phyloP scores from a whole-genome alignment of 1,139 yeast species.

The Meyerozyma carpophila region DNA sequence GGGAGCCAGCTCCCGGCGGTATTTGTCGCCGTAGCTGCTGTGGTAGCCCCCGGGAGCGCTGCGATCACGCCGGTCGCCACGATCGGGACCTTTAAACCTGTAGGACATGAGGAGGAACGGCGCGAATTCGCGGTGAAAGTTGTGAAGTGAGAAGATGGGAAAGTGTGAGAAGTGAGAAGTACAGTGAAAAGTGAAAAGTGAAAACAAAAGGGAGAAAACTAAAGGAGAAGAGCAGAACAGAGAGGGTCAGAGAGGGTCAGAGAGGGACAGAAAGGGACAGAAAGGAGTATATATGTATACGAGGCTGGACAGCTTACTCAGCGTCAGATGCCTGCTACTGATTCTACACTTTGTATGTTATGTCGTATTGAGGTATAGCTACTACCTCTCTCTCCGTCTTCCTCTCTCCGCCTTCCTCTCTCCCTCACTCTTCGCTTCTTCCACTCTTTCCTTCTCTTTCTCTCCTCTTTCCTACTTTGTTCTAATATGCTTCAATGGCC shows the following conservation, averaged over 20 bases:
- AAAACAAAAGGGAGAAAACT: too few species aligned
- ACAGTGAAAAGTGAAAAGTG: background rate
- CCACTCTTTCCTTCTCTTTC: too few species aligned
- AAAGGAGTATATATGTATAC: too few species aligned
- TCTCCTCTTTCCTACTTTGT: conserved; percentile 46
- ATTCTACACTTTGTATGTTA: background rate
- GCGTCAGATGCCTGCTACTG: background rate
- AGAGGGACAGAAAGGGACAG: too few species aligned
- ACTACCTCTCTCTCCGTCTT: background rate
- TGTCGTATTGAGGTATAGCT: background rate
- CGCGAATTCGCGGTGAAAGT: background rate
- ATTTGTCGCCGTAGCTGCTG: background rate
- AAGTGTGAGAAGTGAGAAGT: background rate
- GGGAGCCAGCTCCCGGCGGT: background rate
- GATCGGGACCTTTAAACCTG: background rate
- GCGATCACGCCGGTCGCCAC: background rate
- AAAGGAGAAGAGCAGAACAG: too few species aligned
- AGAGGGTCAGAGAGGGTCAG: too few species aligned
- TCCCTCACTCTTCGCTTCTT: too few species aligned
- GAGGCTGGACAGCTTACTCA: too few species aligned
- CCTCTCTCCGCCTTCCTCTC: conserved; percentile 8
- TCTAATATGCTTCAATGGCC: conserved; percentile 76
- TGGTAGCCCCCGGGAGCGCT: background rate
- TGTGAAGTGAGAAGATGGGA: background rate
- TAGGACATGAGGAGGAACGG: background rate